Evolutionary conservation across 345 rosid species (phyloP), one percentile per base, ranked within the genome.

Genomic region (Citrus reticulata): DNA sequence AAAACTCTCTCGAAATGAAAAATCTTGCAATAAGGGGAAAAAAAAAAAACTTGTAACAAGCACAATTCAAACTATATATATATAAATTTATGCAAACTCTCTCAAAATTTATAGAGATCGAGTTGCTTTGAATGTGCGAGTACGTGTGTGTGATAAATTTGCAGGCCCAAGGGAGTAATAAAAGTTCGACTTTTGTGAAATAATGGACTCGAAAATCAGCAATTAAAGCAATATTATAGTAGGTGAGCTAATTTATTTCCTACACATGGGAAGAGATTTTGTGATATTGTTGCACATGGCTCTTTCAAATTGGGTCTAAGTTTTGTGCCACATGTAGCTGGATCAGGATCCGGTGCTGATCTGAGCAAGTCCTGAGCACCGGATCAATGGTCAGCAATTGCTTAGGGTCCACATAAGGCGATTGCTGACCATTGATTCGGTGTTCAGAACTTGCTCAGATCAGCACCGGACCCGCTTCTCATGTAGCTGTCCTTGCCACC

Each of bases 391-490:
- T 32, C 4, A 32, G 34, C 34, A 2, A 32, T 32, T 32, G 0
- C 0, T 32, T 32, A 0, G 0, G 0, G 0, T 0, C 4, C 34
- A 3, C 34, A 32, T 32, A 32, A 32, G 0, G 0, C 0, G 4
- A 32, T 32, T 32, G 4, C 34, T 32, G 4, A 3, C 4, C 34
- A 32, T 30, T 30, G 32, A 30, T 30, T 0, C 4, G 32, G 32
- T 32, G 34, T 0, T 32, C 0, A 32, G 4, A 4, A 32, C 0
- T 32, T 3, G 0, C 34, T 32, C 34, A 32, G 4, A 32, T 32
- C 34, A 32, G 34, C 34, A 32, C 4, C 34, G 34, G 34, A 32
- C 34, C 0, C 34, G 34, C 34, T 32, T 32, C 4, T 0, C 55
- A 4, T 40, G 58, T 74, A 35, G 1, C 54, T 13, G 2, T 35